These are phyloP conservation scores for Pelargonium citronellum DNA, from an alignment of 441 rosid species.

Conservation along the genomic window DNA sequence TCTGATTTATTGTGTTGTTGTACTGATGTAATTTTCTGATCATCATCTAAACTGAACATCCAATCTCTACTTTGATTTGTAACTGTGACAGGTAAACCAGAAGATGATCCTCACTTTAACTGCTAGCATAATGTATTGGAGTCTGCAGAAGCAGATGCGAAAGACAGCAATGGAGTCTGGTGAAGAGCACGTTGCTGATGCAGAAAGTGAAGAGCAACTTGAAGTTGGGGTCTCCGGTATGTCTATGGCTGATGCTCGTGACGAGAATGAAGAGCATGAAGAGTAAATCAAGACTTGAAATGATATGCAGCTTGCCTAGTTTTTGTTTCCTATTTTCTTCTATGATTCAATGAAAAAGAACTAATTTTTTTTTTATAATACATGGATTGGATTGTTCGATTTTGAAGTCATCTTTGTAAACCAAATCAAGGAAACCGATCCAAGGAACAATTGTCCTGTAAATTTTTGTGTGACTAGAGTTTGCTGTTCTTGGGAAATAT, in stretches of 20 bases:
- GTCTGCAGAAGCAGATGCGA: constrained; percentile 57
- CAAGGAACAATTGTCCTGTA: background rate
- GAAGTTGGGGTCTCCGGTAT: constrained; percentile 37
- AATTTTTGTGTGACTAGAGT: background rate
- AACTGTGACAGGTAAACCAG: constrained; percentile 65
- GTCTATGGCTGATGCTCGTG: constrained; percentile 31
- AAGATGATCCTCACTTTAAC: constrained; percentile 93
- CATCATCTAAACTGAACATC: background rate
- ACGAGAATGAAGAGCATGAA: constrained; percentile 14
- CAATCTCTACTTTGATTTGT: background rate
- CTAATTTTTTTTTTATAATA: background rate
- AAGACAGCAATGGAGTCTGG: constrained; percentile 25
- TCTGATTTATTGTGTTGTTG: background rate
- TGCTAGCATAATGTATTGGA: constrained; percentile 92
- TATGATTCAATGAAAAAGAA: background rate
- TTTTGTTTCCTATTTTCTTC: background rate
- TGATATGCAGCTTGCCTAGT: constrained; percentile 2
- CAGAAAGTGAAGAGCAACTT: constrained; percentile 26
- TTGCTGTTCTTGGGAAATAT: background rate
- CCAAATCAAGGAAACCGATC: background rate
- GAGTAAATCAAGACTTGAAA: background rate
- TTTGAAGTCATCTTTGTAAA: background rate
- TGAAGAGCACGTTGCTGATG: constrained; percentile 24
- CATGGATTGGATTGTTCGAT: background rate
- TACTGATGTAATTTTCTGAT: background rate